These are phyloP conservation scores for Didymellaceae sp. DNA, from an alignment of 2,329 filamentous ascomycete genomes.

Conservation along the genomic window DNA sequence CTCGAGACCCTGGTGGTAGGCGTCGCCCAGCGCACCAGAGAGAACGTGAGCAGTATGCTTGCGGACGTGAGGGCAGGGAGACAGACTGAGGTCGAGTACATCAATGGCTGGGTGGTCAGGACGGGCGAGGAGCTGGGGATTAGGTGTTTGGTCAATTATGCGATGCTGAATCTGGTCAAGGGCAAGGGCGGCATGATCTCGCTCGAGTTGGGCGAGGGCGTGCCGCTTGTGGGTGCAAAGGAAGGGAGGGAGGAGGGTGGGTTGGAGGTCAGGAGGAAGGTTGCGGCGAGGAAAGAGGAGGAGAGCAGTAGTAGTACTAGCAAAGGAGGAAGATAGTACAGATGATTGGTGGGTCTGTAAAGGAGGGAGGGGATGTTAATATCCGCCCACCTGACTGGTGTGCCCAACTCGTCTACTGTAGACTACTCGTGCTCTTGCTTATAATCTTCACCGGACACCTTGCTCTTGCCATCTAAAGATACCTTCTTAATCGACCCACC, in stretches of 20 bases:
- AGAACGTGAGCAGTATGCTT: constrained; percentile 71
- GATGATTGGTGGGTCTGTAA: no score
- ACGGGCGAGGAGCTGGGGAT: constrained; percentile 76
- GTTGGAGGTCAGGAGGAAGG: constrained; percentile 6
- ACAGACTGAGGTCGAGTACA: constrained; percentile 78
- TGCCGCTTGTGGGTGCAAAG: constrained; percentile 42
- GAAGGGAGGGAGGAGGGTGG: constrained; percentile 14
- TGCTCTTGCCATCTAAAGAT: no score
- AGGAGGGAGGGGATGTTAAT: no score
- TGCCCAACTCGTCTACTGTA: no score
- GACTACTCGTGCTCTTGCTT: no score
- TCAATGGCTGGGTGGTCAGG: constrained; percentile 86
- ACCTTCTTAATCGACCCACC: no score
- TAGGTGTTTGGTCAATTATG: constrained; percentile 73
- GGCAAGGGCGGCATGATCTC: constrained; percentile 65
- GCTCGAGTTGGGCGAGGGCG: constrained; percentile 48
- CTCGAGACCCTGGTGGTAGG: constrained; percentile 66
- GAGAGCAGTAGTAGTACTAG: background rate
- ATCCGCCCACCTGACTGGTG: no score
- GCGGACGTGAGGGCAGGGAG: constrained; percentile 66
- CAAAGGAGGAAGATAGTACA: no score
- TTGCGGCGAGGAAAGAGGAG: background rate
- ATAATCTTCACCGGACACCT: no score
- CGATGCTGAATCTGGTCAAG: constrained; percentile 75
- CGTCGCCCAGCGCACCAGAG: constrained; percentile 61